Conservation (phyloP, 345 rosid species). For the Trapa bicornis region DNA sequence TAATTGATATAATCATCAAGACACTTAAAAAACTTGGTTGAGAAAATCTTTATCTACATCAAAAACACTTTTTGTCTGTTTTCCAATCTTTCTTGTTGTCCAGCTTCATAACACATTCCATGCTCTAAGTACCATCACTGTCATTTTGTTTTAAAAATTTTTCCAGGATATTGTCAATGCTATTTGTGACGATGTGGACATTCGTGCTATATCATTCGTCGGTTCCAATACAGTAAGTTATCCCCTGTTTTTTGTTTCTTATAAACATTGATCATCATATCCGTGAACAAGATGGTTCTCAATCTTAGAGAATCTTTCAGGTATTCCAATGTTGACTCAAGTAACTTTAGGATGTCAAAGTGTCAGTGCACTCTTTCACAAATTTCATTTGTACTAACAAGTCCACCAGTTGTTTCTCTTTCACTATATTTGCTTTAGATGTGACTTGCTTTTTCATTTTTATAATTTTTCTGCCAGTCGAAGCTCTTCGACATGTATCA, state of each 20-base stretch:
- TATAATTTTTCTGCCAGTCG: neutral
- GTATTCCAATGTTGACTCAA: too few relatives aligned
- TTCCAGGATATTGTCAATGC: constrained; percentile 83
- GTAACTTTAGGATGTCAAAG: too few relatives aligned
- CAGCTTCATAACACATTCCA: neutral
- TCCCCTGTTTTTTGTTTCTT: neutral
- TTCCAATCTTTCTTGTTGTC: neutral
- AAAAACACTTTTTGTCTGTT: neutral
- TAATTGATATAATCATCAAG: neutral
- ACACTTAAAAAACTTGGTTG: too few relatives aligned
- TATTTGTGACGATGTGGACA: constrained; percentile 72
- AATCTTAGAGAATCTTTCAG: too few relatives aligned
- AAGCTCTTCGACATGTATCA: neutral
- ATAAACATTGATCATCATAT: neutral
- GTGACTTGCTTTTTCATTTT: neutral
- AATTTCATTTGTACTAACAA: neutral
- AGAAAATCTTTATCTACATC: neutral
- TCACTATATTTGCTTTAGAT: neutral
- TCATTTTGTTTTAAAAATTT: neutral
- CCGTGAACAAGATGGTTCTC: too few relatives aligned
- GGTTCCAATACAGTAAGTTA: constrained; percentile 85
- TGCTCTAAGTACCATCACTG: neutral
- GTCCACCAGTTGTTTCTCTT: neutral
- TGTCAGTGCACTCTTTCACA: neutral
- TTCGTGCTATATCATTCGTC: constrained; percentile 87